Conservation (phyloP, 495 filamentous ascomycete species). For the Penicillium robsamsonii region DNA sequence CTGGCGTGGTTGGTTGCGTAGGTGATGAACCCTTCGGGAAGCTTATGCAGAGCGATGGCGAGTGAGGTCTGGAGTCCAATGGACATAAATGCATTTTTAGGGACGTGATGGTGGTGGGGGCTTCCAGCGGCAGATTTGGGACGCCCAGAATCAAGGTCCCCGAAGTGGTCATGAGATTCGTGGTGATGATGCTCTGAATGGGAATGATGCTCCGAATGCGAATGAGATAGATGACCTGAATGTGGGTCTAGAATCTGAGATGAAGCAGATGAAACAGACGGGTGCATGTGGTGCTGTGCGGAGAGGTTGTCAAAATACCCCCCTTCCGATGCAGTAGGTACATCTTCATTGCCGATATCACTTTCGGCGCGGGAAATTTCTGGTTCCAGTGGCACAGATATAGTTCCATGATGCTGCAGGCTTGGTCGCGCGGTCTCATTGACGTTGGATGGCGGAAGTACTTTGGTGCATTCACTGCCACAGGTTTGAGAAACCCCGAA, state of each 20-base stretch:
- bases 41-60: slow-evolving; percentile 93
- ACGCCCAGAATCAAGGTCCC: slow-evolving; percentile 28
- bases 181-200: slow-evolving; percentile 10
- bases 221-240: background rate
- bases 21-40: slow-evolving; percentile 97
- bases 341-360: slow-evolving; percentile 12
- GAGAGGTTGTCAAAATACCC: slow-evolving; percentile 20
- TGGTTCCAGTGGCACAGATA: slow-evolving; percentile 16
- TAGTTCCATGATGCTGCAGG: slow-evolving; percentile 17
- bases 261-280: slow-evolving; percentile 19
- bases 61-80: slow-evolving; percentile 91
- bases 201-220: slow-evolving; percentile 7
- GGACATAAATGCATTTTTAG: slow-evolving; percentile 86
- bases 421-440: slow-evolving; percentile 10
- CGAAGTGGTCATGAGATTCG: slow-evolving; percentile 14
- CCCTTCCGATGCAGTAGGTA: slow-evolving; percentile 1
- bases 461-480: slow-evolving; percentile 67
- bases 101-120: slow-evolving; percentile 94
- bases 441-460: slow-evolving; percentile 21
- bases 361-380: background rate
- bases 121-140: slow-evolving; percentile 31
- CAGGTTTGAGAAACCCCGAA: slow-evolving; percentile 84
- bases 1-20: slow-evolving; percentile 97
- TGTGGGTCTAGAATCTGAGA: slow-evolving; percentile 2
- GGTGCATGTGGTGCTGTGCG: slow-evolving; percentile 14